Conservation (phyloP, 208 protist genomes). For the Acanthamoeba divionensis region DNA sequence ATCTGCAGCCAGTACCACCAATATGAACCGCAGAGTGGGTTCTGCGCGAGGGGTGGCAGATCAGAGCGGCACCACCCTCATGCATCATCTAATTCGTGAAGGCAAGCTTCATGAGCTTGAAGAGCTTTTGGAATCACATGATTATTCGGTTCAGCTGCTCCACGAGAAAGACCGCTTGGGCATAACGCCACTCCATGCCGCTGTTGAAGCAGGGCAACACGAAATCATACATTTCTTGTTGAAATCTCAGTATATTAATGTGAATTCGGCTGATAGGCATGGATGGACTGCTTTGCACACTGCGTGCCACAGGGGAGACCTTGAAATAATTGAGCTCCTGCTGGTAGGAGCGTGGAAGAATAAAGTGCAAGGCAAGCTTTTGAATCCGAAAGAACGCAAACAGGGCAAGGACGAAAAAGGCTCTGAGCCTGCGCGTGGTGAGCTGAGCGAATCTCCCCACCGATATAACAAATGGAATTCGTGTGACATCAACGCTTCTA, state of each 20-base stretch:
- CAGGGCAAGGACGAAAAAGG: too few relatives aligned
- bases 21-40: too few relatives aligned
- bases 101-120: not conserved
- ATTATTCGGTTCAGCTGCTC: not conserved
- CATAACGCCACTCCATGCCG: not conserved
- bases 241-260: not conserved
- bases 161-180: not conserved
- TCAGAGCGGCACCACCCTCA: too few relatives aligned
- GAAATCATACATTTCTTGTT: not conserved
- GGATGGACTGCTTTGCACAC: constrained; percentile 10
- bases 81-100: not conserved
- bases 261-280: not conserved
- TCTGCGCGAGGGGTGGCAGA: too few relatives aligned
- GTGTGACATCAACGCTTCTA: too few relatives aligned
- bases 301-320: not conserved
- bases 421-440: too few relatives aligned
- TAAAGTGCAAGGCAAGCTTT: too few relatives aligned
- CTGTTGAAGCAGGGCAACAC: constrained; percentile 1
- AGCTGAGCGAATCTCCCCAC: too few relatives aligned
- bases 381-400: too few relatives aligned
- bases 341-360: not conserved
- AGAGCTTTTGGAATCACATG: not conserved
- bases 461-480: too few relatives aligned
- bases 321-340: not conserved
- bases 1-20: too few relatives aligned